Base-by-base conservation (phyloP, 2,329 filamentous ascomycete genomes). In the Penicillium sp. region DNA sequence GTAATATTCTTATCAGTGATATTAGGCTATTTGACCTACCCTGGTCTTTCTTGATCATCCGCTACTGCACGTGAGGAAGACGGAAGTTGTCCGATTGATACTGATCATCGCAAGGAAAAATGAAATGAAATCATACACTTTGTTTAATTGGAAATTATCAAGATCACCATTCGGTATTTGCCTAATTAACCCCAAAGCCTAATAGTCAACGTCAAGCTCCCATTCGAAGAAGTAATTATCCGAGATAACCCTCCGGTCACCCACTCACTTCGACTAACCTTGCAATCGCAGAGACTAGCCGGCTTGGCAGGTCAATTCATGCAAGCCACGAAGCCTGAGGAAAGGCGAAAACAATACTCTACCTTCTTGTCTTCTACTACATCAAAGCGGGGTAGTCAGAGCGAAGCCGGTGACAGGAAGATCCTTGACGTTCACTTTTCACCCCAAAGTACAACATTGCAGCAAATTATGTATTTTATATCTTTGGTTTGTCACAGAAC, bases 21-120 rank as follows among this genome's bases (percentile, higher is more conserved):
- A 33, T 33, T 4, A 31, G 29, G 2, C 29, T 2, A 31, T 12
- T 31, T 27, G 8, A 27, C 27, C 8, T 27, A 31, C 33, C 15
- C 8, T 17, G 13, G 33, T 35, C 33, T 35, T 35, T 35, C 33
- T 17, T 35, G 3, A 4, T 17, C 7, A 17, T 35, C 6, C 36
- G 19, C 48, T 55, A 31, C 47, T 45, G 19, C 41, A 39, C 23
- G 41, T 43, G 54, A 47, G 42, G 53, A 21, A 47, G 35, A n/a
- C 55, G 55, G 49, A 53, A 42, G 36, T 53, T 53, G 55, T 21
- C 55, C 42, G 49, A 53, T 35, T 52, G 33, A 47, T 17, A 41
- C 15, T 17, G 48, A 52, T 56, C 25, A 39, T 36, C 50, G 9
- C 15, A 44, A 23, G 36, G 23, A 29, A n/a, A 13, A 41, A 21